Percentiles rank a stretch among this genome's conserved stretches.
Evolutionary conservation across 2,329 filamentous ascomycete genomes (phyloP).

Genomic region (Aspergillus viridinutans): DNA sequence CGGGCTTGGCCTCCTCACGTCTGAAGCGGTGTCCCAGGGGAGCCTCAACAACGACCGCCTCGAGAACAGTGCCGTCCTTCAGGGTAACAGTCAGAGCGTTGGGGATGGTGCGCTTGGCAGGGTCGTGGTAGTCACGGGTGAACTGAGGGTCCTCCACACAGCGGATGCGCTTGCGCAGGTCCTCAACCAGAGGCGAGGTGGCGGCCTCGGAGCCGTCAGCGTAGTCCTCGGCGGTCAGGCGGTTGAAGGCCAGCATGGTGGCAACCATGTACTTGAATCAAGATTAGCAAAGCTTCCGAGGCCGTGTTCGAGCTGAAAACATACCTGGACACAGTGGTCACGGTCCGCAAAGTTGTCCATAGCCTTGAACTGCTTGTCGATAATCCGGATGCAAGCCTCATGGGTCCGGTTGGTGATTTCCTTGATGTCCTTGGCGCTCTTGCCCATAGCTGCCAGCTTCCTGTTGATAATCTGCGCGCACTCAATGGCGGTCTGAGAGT

Average conservation of each 20-base stretch:
- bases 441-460: conserved; percentile 77
- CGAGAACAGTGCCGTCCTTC: conserved; percentile 86
- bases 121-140: conserved; percentile 93
- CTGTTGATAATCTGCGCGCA: conserved; percentile 83
- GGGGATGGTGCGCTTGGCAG: conserved; percentile 87
- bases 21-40: conserved; percentile 88
- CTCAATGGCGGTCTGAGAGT: conserved; percentile 97
- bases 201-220: conserved; percentile 88
- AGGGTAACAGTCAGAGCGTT: conserved; percentile 94
- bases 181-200: conserved; percentile 82
- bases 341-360: conserved; percentile 99
- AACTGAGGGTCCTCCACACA: conserved; percentile 96
- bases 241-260: conserved; percentile 92
- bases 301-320: conserved; percentile 4
- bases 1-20: conserved; percentile 94
- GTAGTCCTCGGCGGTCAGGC: conserved; percentile 91
- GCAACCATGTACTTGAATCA: conserved; percentile 76
- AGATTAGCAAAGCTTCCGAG: conserved; percentile 16
- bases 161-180: conserved; percentile 85
- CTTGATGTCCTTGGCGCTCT: conserved; percentile 92
- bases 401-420: conserved; percentile 90
- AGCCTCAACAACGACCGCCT: conserved; percentile 89
- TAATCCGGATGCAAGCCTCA: conserved; percentile 97
- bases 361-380: conserved; percentile 99
- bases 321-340: conserved; percentile 91